Conservation (phyloP, 495 filamentous ascomycete species). For the Daldinia vernicosa region DNA sequence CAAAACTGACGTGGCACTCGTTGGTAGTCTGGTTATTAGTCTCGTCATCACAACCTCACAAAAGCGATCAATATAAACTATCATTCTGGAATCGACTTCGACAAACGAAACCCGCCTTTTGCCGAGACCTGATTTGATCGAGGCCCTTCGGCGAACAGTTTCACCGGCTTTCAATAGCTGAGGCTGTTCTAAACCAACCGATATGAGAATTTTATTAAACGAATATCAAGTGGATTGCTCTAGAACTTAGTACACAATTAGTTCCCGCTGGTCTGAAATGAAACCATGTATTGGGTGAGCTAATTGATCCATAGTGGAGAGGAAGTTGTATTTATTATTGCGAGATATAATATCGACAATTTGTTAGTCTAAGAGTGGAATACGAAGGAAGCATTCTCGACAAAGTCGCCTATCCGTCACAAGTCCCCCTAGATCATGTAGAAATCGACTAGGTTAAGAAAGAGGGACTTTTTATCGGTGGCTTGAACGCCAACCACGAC, state of each 20-base stretch:
- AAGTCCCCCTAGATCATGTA: slow-evolving; percentile 1
- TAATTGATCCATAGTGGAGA: slow-evolving; percentile 26
- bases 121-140: slow-evolving; percentile 10
- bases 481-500: slow-evolving; percentile 24
- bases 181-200: slow-evolving; percentile 7
- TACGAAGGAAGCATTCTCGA: slow-evolving; percentile 5
- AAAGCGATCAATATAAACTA: slow-evolving; percentile 15
- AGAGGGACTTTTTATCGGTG: slow-evolving; percentile 9
- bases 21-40: background rate
- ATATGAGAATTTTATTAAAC: slow-evolving; percentile 33
- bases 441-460: background rate
- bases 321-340: slow-evolving; percentile 6
- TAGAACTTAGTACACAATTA: slow-evolving; percentile 27
- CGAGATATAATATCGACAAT: slow-evolving; percentile 19
- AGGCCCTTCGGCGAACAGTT: background rate
- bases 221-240: slow-evolving; percentile 26
- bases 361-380: background rate
- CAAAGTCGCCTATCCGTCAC: background rate
- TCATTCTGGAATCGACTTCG: slow-evolving; percentile 14
- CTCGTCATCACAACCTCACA: slow-evolving; percentile 29
- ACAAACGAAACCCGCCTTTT: slow-evolving; percentile 2
- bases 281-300: slow-evolving; percentile 22
- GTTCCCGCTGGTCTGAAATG: slow-evolving; percentile 24
- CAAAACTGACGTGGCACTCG: slow-evolving; percentile 21
- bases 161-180: background rate